Percentiles rank a stretch among this genome's conserved stretches.
These are phyloP conservation scores for Darksidea phi DNA, from an alignment of 495 filamentous ascomycete genomes.

Conservation along the genomic window DNA sequence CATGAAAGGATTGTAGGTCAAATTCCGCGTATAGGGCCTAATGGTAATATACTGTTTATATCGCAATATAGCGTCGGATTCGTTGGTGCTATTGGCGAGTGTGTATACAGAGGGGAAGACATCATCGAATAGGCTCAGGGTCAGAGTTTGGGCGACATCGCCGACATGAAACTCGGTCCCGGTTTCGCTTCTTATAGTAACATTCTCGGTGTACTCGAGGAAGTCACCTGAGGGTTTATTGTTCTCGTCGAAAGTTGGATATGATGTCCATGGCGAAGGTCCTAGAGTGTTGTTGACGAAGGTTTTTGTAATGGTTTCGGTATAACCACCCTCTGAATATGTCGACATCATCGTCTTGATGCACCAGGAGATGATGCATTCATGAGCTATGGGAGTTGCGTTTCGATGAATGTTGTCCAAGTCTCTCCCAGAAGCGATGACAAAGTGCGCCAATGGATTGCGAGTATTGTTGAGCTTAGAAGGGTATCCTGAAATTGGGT, in stretches of 20 bases:
- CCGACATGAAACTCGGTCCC: not conserved
- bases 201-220: conserved; percentile 12
- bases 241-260: not conserved
- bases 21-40: not conserved
- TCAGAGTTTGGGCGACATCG: not conserved
- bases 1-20: conserved; percentile 22
- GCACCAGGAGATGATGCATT: conserved; percentile 26
- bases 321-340: conserved; percentile 22
- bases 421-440: not conserved
- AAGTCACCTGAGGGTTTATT: not conserved
- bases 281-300: conserved; percentile 18
- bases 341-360: conserved; percentile 25
- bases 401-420: conserved; percentile 14
- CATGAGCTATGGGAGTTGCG: conserved; percentile 15
- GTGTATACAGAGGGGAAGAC: conserved; percentile 17
- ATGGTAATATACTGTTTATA: not conserved
- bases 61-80: conserved; percentile 4
- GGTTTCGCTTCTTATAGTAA: conserved; percentile 1
- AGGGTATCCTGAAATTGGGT: conserved; percentile 10
- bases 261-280: conserved; percentile 11
- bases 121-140: conserved; percentile 16
- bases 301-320: conserved; percentile 6
- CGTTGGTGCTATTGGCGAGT: conserved; percentile 1
- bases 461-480: conserved; percentile 15
- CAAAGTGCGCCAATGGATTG: conserved; percentile 17